Evolutionary conservation across 2,329 filamentous ascomycete species (phyloP), one percentile per base, ranked within the genome.

Genomic region (Apiospora pterosperma): DNA sequence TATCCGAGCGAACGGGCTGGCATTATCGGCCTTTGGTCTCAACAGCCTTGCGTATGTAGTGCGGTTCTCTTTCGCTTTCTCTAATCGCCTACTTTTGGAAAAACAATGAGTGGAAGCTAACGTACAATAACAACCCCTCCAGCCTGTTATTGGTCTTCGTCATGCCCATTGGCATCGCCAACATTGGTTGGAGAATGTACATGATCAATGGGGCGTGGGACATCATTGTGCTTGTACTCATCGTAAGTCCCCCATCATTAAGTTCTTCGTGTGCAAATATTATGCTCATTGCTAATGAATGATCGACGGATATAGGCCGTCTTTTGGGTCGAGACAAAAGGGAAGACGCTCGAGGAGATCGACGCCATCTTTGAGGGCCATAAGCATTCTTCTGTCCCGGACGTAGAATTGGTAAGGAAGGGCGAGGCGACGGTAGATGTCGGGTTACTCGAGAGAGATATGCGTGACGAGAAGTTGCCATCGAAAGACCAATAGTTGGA

Each of bases 1-100:
- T 1, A 69, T 74, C 21, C 69, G 74, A 60, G 68, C 67, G 2
- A 68, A 67, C 12, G 73, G 73, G 23, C 78, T 85, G 79, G 77
- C 63, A 61, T 62, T 7, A 42, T 67, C 59, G 39, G 61, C 25
- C 11, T 28, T 44, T 63, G 62, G 62, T 4, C 58, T 38, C 12
- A 39, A 36, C 36, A 4, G 21, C 63, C 34, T 69, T 63, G 67
- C 64, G 36, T 12, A 66, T 31, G 69, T 36, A 73, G 76, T 7
- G 75, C 73, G 0, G 73, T 79, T 14, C 83, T 85, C 69, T 85
- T 85, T 69, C 72, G 85, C 2, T 85, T 85, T 69, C 80, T n/a
- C n/a, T n/a, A n/a, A n/a, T n/a, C 1, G 2, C 36, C 14, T 8
- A 19, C 5, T n/a, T 5, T 12, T 39, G 38, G 16, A n/a, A 6